Conservation (phyloP, 768 basidiomycete species). For the Artomyces pyxidatus region DNA sequence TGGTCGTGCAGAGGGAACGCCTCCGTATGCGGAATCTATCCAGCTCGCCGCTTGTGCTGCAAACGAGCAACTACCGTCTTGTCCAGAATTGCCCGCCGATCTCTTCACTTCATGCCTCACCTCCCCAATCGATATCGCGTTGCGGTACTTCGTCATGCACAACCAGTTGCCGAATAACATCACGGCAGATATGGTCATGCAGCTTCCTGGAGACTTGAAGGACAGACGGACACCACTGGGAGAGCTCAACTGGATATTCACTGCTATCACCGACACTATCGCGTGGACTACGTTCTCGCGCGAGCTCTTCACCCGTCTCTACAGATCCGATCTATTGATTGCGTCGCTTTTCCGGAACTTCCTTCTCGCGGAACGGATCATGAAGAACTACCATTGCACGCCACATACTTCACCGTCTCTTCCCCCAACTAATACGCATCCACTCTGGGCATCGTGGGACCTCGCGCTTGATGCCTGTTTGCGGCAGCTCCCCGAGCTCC, state of each 20-base stretch:
- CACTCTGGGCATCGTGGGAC: slow-evolving; percentile 97
- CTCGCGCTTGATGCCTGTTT: slow-evolving; percentile 92
- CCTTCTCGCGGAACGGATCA: slow-evolving; percentile 92
- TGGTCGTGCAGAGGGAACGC: slow-evolving; percentile 51
- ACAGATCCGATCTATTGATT: slow-evolving; percentile 91
- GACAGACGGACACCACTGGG: slow-evolving; percentile 94
- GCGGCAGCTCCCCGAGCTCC: slow-evolving; percentile 82
- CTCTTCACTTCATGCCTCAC: slow-evolving; percentile 97
- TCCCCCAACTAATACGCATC: slow-evolving; percentile 94
- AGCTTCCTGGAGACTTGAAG: slow-evolving; percentile 93
- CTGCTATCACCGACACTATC: slow-evolving; percentile 97
- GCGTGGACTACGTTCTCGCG: slow-evolving; percentile 97
- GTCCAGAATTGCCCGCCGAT: slow-evolving; percentile 95
- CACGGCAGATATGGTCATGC: slow-evolving; percentile 85
- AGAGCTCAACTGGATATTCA: slow-evolving; percentile 99
- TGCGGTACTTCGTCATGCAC: slow-evolving; percentile 89
- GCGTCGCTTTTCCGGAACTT: slow-evolving; percentile 97
- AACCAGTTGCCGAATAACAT: slow-evolving; percentile 77
- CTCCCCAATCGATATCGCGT: slow-evolving; percentile 94
- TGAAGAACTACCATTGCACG: slow-evolving; percentile 97
- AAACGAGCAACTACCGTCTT: slow-evolving; percentile 86
- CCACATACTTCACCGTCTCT: slow-evolving; percentile 89
- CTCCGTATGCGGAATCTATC: slow-evolving; percentile 78
- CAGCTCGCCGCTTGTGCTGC: slow-evolving; percentile 93
- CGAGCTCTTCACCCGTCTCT: slow-evolving; percentile 88